phyloP scores from a whole-genome alignment of 2,329 filamentous ascomycete species.

The Aspergillus proliferans region DNA sequence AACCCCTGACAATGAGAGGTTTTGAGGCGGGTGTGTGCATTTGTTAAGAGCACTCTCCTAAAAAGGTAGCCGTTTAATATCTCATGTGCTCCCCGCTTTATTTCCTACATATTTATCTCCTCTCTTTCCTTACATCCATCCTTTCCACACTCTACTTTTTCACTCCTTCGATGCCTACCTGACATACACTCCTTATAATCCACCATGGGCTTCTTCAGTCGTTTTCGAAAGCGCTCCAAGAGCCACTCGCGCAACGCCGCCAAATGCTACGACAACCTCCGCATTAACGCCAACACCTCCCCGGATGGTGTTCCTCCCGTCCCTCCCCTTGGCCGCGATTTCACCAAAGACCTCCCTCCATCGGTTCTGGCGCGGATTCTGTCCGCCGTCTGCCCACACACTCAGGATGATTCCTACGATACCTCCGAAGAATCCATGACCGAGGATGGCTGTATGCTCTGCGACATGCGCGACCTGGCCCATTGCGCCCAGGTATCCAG shows the following conservation, averaged over 20 bases:
- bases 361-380: constrained; percentile 74
- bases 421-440: constrained; percentile 74
- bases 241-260: constrained; percentile 21
- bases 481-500: constrained; percentile 70
- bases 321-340: constrained; percentile 19
- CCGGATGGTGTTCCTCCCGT: constrained; percentile 14
- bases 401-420: constrained; percentile 68
- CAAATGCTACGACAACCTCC: constrained; percentile 14
- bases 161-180: background rate
- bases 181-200: constrained; percentile 6
- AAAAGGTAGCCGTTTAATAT: background rate
- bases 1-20: no score
- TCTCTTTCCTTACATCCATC: constrained; percentile 1
- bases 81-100: background rate
- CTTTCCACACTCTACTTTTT: constrained; percentile 3
- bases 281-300: constrained; percentile 3
- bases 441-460: constrained; percentile 83
- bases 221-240: constrained; percentile 23
- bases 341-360: constrained; percentile 54
- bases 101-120: background rate
- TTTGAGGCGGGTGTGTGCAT: no score
- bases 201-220: constrained; percentile 27
- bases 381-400: constrained; percentile 74
- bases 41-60: background rate
- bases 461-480: constrained; percentile 81